These are phyloP conservation scores for Cryptococcus neoformans DNA, from an alignment of 1,284 basidiomycete species.

Conservation along the genomic window DNA sequence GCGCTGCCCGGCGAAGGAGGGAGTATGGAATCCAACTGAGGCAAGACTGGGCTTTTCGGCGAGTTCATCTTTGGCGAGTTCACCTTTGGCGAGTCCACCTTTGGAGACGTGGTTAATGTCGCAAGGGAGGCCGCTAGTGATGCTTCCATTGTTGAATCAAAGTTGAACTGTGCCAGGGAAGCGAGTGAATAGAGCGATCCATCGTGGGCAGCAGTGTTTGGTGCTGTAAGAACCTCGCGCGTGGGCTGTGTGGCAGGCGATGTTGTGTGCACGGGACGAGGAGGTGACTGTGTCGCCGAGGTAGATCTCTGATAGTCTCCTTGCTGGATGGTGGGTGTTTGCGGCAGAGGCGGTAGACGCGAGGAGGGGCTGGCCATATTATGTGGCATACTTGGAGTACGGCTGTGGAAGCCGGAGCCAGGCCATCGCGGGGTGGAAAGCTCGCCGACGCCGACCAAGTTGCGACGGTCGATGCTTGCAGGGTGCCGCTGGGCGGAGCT, in stretches of 20 bases:
- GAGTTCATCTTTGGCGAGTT: conserved; percentile 3
- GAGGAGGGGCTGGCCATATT: conserved; percentile 13
- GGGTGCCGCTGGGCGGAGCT: conserved; percentile 55
- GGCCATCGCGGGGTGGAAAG: conserved; percentile 93
- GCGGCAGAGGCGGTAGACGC: neutral
- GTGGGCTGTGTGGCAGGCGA: conserved; percentile 8
- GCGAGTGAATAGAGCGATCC: conserved; percentile 21
- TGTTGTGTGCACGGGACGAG: conserved; percentile 3
- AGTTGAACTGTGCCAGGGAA: conserved; percentile 35
- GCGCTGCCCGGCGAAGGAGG: conserved; percentile 34
- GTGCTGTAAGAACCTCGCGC: conserved; percentile 3
- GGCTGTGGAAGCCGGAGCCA: conserved; percentile 41
- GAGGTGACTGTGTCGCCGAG: conserved; percentile 6
- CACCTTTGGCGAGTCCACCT: neutral
- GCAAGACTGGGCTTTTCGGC: neutral
- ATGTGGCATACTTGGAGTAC: conserved; percentile 46
- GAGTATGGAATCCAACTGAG: neutral
- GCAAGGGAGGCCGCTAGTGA: conserved; percentile 29
- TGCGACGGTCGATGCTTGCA: conserved; percentile 77
- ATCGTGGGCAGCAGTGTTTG: conserved; percentile 6
- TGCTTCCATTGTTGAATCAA: conserved; percentile 38
- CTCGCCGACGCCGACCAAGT: conserved; percentile 90
- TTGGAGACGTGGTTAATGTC: neutral
- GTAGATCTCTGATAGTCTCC: neutral
- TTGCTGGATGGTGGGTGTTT: neutral